phyloP scores from a whole-genome alignment of 345 rosid genomes.

The Rhodamnia rubescens region DNA sequence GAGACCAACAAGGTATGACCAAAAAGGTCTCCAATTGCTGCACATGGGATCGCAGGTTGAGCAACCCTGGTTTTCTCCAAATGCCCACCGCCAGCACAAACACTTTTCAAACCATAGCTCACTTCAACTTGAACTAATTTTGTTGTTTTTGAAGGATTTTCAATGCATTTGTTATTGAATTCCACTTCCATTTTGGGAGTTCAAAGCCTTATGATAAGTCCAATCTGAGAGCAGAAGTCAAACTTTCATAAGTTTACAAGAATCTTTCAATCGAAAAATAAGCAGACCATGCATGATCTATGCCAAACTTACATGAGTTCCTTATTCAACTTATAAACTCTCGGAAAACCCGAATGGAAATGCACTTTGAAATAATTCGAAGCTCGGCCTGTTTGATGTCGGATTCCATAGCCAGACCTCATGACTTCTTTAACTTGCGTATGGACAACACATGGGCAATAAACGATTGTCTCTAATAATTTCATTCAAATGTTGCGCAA shows the following conservation, averaged over 20 bases:
- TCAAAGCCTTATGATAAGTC: not conserved
- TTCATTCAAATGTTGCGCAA: not conserved
- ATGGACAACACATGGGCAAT: not conserved
- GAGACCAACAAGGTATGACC: not conserved
- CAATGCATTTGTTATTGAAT: not conserved
- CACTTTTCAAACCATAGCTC: not conserved
- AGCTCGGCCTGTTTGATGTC: not conserved
- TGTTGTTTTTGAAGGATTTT: not conserved
- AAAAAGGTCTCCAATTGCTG: not conserved
- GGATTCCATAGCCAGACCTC: not conserved
- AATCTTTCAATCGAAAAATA: not conserved
- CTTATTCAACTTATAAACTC: not conserved
- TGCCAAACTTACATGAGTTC: not conserved
- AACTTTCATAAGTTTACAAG: not conserved
- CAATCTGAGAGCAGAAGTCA: not conserved
- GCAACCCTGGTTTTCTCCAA: not conserved
- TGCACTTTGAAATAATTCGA: not conserved
- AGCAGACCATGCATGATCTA: not conserved
- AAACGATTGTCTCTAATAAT: not conserved
- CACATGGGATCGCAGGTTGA: not conserved
- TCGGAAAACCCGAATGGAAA: not conserved
- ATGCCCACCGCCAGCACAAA: not conserved
- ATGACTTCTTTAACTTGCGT: not conserved
- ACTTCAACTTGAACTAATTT: not conserved
- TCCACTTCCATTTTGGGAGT: not conserved